These are phyloP conservation scores for Pyrenula massariospora DNA, from an alignment of 495 filamentous ascomycete genomes.

Conservation along the genomic window DNA sequence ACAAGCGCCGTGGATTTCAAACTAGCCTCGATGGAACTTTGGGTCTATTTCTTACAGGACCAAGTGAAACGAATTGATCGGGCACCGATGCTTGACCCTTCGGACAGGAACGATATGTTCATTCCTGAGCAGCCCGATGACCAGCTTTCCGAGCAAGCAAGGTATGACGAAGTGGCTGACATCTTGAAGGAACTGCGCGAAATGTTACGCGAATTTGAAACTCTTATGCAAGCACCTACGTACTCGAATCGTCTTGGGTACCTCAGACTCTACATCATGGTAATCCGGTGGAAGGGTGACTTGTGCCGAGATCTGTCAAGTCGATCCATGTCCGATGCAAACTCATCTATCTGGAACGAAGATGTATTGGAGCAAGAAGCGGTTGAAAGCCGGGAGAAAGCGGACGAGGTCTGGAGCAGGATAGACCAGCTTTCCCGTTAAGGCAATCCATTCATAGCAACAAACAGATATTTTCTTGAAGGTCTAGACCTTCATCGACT, in stretches of 20 bases:
- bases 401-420: neutral
- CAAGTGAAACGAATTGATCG: constrained; percentile 19
- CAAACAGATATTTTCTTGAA: no score
- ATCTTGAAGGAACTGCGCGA: neutral
- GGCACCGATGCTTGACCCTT: constrained; percentile 1
- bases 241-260: neutral
- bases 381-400: neutral
- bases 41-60: constrained; percentile 49
- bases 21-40: constrained; percentile 54
- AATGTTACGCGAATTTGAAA: neutral
- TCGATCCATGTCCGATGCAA: neutral
- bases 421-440: neutral
- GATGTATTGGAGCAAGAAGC: neutral
- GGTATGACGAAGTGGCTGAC: neutral
- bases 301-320: neutral
- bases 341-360: neutral
- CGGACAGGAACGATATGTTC: neutral
- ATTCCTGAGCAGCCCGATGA: neutral
- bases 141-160: neutral
- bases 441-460: no score
- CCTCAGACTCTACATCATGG: neutral
- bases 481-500: no score
- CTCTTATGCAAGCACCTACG: neutral
- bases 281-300: neutral
- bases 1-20: constrained; percentile 48